Percentiles rank a stretch among this genome's conserved stretches.
Conservation (phyloP, 2,329 filamentous ascomycete species). For the Colletotrichum destructivum region DNA sequence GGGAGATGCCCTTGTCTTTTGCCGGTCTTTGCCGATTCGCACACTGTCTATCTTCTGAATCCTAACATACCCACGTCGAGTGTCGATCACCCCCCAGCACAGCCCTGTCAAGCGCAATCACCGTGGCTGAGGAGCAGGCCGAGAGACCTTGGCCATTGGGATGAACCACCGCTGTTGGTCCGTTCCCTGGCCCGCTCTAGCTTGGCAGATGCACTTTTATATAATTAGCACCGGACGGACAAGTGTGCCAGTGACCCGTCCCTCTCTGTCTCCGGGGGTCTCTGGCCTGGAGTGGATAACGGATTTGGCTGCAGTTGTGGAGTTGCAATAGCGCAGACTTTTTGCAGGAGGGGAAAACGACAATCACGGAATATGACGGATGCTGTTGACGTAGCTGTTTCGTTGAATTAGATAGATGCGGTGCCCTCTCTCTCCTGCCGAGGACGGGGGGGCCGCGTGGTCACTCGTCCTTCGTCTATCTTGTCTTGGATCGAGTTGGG, state of each 20-base stretch:
- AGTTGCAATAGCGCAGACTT: slow-evolving; percentile 32
- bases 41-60: no score
- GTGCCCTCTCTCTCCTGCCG: neutral
- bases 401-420: neutral
- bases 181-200: slow-evolving; percentile 19
- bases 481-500: neutral
- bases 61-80: neutral
- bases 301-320: slow-evolving; percentile 25
- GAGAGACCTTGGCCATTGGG: slow-evolving; percentile 33
- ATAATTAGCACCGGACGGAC: slow-evolving; percentile 38
- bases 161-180: slow-evolving; percentile 36
- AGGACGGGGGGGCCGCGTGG: neutral
- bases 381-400: slow-evolving; percentile 13
- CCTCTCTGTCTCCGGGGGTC: neutral
- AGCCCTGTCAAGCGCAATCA: slow-evolving; percentile 40
- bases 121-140: slow-evolving; percentile 36
- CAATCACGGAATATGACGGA: slow-evolving; percentile 21
- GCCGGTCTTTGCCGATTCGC: no score
- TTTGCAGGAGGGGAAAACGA: slow-evolving; percentile 1
- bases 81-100: slow-evolving; percentile 34
- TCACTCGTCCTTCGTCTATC: neutral
- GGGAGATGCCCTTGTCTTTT: slow-evolving; percentile 3
- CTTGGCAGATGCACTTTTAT: slow-evolving; percentile 38
- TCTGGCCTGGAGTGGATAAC: no score
- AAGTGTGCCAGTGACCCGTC: slow-evolving; percentile 1